These are phyloP conservation scores for Schoenoplectus tabernaemontani DNA, from an alignment of 202 grass and related monocot genomes.

Conservation along the genomic window DNA sequence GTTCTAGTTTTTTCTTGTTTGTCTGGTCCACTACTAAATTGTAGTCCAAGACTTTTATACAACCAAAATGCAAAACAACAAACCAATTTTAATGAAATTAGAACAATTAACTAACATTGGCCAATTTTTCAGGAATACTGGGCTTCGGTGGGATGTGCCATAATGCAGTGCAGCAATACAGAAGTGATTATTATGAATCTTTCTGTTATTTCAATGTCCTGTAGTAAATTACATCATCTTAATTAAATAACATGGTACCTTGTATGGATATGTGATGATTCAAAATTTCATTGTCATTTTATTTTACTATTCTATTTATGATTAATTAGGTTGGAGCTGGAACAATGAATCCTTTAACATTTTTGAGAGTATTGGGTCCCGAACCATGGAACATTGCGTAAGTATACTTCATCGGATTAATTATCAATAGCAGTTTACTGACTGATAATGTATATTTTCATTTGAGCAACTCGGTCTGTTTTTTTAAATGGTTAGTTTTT, in stretches of 20 bases:
- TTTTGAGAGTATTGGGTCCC: conserved; percentile 80
- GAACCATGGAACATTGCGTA: conserved; percentile 98
- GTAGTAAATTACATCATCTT: background rate
- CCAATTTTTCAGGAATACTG: conserved; percentile 66
- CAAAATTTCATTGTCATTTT: background rate
- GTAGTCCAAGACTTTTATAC: background rate
- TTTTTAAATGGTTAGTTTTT: background rate
- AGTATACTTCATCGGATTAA: conserved; percentile 10
- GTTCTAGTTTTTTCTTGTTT: background rate
- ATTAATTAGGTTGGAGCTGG: conserved; percentile 74
- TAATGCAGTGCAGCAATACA: conserved; percentile 98
- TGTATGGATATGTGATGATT: background rate
- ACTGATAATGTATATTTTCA: background rate
- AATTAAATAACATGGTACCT: background rate
- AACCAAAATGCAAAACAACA: background rate
- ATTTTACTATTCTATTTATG: background rate
- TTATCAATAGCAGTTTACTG: background rate
- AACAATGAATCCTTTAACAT: conserved; percentile 92
- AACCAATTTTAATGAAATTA: background rate
- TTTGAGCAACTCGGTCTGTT: background rate
- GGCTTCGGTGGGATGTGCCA: conserved; percentile 84
- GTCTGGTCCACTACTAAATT: background rate
- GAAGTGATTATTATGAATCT: conserved; percentile 32
- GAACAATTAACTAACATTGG: background rate
- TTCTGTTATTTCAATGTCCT: background rate